Evolutionary conservation across 2,329 filamentous ascomycete genomes (phyloP), one percentile per base, ranked within the genome.

Genomic region (Penicillium corylophilum): DNA sequence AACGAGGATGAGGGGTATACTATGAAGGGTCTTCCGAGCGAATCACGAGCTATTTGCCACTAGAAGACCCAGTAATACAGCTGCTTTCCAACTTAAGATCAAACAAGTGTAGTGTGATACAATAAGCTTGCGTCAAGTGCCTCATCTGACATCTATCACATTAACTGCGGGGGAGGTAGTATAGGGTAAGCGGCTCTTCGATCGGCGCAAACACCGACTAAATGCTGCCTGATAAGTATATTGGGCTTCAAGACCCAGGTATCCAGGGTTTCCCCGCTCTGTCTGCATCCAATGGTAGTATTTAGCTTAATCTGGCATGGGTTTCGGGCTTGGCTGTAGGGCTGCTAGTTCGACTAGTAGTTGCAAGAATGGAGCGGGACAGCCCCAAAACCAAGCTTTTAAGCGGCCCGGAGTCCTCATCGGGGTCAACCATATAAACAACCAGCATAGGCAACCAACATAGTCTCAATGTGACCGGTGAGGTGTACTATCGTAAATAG

Each of bases 301-400:
- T 38, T 12, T 38, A 20, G 33, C 33, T 36, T 36, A 36, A 36
- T 36, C 33, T 38, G 18, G 16, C 35, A 38, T 22, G 16, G 16
- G 9, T 16, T 35, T 18, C 16, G 10, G 35, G n/a, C 35, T 38
- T 38, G 35, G 35, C 35, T 22, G 35, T 20, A 38, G 35, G 35
- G 35, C 35, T 38, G 35, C 35, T 38, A 38, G 35, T 22, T 12
- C 18, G 15, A 10, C 7, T 20, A 6, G 35, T 20, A 5, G 33
- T 20, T 38, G 33, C 33, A 35, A 18, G 35, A 20, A 22, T 38
- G 18, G 39, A 41, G 12, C 46, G 46, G 31, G 22, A 38, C 18
- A 39, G 46, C 5, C 50, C 46, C 31, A 41, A 43, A 36, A 48
- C 50, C 46, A 53, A 48, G 50, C 50, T 53, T 53, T 47, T 49